Conservation (phyloP, 495 filamentous ascomycete species). For the Annulohypoxylon nitens region DNA sequence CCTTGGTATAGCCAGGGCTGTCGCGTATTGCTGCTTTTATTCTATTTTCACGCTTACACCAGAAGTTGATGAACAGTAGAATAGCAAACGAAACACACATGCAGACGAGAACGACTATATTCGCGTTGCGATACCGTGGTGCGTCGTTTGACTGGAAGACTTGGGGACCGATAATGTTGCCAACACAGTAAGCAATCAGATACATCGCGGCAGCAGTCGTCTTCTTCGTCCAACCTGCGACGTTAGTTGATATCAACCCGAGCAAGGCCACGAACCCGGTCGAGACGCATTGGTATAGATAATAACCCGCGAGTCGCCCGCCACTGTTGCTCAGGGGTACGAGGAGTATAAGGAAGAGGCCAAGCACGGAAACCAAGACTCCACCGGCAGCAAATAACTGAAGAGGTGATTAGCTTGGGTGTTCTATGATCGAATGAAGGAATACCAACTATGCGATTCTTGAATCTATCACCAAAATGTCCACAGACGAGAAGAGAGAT, state of each 20-base stretch:
- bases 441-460: slow-evolving; percentile 63
- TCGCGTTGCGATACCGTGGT: slow-evolving; percentile 74
- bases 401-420: slow-evolving; percentile 15
- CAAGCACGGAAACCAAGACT: slow-evolving; percentile 61
- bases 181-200: slow-evolving; percentile 74
- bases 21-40: slow-evolving; percentile 69
- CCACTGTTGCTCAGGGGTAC: slow-evolving; percentile 69
- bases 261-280: slow-evolving; percentile 70
- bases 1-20: slow-evolving; percentile 69
- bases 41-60: slow-evolving; percentile 71
- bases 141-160: slow-evolving; percentile 56
- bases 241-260: slow-evolving; percentile 73
- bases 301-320: slow-evolving; percentile 73
- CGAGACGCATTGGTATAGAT: slow-evolving; percentile 70
- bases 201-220: slow-evolving; percentile 78
- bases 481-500: slow-evolving; percentile 70
- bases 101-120: slow-evolving; percentile 77
- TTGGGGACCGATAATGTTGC: slow-evolving; percentile 65
- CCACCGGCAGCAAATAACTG: slow-evolving; percentile 55
- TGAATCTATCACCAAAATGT: slow-evolving; percentile 69
- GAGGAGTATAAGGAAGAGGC: slow-evolving; percentile 75
- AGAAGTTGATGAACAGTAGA: slow-evolving; percentile 72
- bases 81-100: slow-evolving; percentile 68
- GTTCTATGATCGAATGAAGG: slow-evolving; percentile 3
- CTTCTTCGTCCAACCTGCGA: slow-evolving; percentile 82